Conservation (phyloP, 331 rosid genomes). For the Malus hybrid region DNA sequence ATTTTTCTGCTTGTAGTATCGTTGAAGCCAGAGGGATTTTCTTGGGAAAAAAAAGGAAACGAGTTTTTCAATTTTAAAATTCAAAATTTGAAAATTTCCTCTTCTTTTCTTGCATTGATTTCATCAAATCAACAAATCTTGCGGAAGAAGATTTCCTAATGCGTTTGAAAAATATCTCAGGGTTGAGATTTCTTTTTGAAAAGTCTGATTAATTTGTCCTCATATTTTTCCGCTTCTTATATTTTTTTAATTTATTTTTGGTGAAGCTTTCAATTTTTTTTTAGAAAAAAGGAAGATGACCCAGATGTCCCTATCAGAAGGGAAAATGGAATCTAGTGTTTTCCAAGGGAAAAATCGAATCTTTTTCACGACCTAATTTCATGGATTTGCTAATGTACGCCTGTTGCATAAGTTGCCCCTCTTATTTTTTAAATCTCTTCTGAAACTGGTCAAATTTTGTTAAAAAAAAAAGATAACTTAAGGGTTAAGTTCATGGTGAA, state of each 20-base stretch:
- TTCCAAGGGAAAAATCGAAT: neutral
- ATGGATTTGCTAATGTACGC: neutral
- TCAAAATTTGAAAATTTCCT: no score
- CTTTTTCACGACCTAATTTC: neutral
- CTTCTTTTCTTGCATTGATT: no score
- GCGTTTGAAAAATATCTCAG: neutral
- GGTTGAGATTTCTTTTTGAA: no score
- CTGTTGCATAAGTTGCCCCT: neutral
- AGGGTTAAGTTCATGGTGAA: neutral
- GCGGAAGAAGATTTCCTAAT: no score
- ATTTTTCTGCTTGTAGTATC: neutral
- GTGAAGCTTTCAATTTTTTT: neutral
- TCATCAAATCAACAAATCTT: no score
- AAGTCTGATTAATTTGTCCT: neutral
- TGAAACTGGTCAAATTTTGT: neutral
- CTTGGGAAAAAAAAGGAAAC: neutral
- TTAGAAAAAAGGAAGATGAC: neutral
- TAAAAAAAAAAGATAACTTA: neutral
- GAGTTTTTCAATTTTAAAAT: no score
- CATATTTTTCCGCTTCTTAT: neutral
- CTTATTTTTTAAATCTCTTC: neutral
- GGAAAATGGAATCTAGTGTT: neutral
- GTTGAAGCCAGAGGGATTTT: neutral
- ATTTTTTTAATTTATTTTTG: no score
- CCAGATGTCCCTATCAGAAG: conserved; percentile 7